phyloP scores from a whole-genome alignment of 345 rosid genomes.

The Cardamine chenopodiifolia region DNA sequence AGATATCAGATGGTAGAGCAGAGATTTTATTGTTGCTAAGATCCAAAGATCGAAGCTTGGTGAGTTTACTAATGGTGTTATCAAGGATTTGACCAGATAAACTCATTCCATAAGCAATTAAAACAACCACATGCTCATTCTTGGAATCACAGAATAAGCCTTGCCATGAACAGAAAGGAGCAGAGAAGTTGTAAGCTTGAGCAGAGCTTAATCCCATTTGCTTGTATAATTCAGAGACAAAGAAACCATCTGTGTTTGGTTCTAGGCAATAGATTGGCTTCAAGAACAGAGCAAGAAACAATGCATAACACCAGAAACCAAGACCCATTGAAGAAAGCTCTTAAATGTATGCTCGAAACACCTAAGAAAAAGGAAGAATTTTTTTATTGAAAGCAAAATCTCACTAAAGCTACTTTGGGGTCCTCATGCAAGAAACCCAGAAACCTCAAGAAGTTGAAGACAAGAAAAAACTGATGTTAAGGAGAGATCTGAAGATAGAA shows the following conservation, averaged over 20 bases:
- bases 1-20: slow-evolving; percentile 79
- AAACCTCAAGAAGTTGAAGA: slow-evolving; percentile 12
- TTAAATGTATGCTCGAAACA: background rate
- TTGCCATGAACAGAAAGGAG: slow-evolving; percentile 71
- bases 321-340: slow-evolving; percentile 56
- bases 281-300: slow-evolving; percentile 63
- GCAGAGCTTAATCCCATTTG: slow-evolving; percentile 57
- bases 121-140: slow-evolving; percentile 52
- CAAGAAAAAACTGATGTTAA: slow-evolving; percentile 10
- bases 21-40: slow-evolving; percentile 85
- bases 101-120: slow-evolving; percentile 60
- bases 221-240: slow-evolving; percentile 67
- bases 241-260: slow-evolving; percentile 88
- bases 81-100: slow-evolving; percentile 86
- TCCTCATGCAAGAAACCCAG: slow-evolving; percentile 28
- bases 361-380: background rate
- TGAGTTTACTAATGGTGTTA: slow-evolving; percentile 82
- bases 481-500: slow-evolving; percentile 37
- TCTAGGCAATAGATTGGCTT: slow-evolving; percentile 58
- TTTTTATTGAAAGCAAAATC: slow-evolving; percentile 23
- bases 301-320: slow-evolving; percentile 51
- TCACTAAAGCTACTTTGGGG: slow-evolving; percentile 28
- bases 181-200: slow-evolving; percentile 52
- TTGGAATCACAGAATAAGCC: slow-evolving; percentile 67
- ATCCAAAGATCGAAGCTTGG: slow-evolving; percentile 72